Evolutionary conservation across 176 grass and related monocot genomes (phyloP).

Genomic region (maize (Zea mays)): Zm-B73-REFERENCE-NAM-5.0 NC_050102.1:23917501-23918000

Average conservation of each 20-base stretch:
- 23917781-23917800: no score
- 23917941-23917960: background rate
- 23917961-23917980: slow-evolving; percentile 21
- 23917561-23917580: no score
- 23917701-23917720: background rate
- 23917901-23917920: background rate
- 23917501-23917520: no score
- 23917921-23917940: background rate
- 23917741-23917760: background rate
- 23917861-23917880: background rate
- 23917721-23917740: no score
- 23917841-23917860: background rate
- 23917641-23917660: background rate
- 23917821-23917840: background rate
- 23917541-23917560: no score
- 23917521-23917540: no score
- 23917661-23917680: background rate
- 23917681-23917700: background rate
- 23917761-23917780: background rate
- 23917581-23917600: no score
- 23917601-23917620: no score
- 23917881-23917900: background rate
- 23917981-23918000: slow-evolving; percentile 11
- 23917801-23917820: background rate
- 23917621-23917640: no score